Evolutionary conservation across 257 asterid genomes (phyloP).

Genomic region (Sherardia arvensis): DNA sequence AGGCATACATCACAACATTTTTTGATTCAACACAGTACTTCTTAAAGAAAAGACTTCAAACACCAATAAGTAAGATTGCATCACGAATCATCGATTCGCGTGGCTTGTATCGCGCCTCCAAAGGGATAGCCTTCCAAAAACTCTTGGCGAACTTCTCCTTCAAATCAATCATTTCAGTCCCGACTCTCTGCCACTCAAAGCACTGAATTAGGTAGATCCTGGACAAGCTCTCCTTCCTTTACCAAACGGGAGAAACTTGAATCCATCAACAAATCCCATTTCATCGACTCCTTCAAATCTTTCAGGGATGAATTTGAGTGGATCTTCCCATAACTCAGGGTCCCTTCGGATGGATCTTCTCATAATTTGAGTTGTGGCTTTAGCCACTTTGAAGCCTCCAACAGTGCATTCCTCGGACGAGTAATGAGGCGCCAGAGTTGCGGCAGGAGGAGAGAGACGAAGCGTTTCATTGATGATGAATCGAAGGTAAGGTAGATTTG

Average conservation of each 20-base stretch:
- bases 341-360: conserved; percentile 33
- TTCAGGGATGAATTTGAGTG: conserved; percentile 23
- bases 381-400: conserved; percentile 13
- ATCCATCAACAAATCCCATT: neutral
- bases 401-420: conserved; percentile 22
- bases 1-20: neutral
- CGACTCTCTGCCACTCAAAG: conserved; percentile 9
- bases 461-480: conserved; percentile 31
- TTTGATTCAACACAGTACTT: neutral
- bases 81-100: neutral
- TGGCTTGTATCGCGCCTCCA: conserved; percentile 8
- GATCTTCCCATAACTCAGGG: conserved; percentile 17
- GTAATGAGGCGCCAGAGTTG: conserved; percentile 25
- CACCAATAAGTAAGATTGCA: neutral
- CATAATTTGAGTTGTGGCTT: conserved; percentile 20
- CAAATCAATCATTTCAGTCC: neutral
- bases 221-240: conserved; percentile 16
- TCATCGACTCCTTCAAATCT: conserved; percentile 15
- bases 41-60: neutral
- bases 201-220: conserved; percentile 6
- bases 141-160: neutral
- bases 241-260: conserved; percentile 9
- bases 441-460: conserved; percentile 25
- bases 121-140: conserved; percentile 1
- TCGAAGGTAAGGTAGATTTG: conserved; percentile 24